Percentiles rank a stretch among this genome's conserved stretches.
These are phyloP conservation scores for Daldinia childiae DNA, from an alignment of 495 filamentous ascomycete genomes.

Conservation along the genomic window DNA sequence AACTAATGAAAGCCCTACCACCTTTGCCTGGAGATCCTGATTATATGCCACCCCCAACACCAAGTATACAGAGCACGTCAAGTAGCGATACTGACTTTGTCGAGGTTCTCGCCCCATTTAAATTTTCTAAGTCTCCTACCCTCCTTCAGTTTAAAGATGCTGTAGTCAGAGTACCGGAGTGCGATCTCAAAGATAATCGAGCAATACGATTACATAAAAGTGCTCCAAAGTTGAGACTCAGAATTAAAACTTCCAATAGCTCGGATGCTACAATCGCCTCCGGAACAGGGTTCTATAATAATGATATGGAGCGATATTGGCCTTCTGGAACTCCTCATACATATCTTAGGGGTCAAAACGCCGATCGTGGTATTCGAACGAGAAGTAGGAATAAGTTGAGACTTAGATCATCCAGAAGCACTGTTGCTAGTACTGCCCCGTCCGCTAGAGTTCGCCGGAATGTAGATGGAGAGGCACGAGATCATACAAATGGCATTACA, in stretches of 20 bases:
- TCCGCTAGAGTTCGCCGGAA: conserved; percentile 32
- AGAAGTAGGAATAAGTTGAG: conserved; percentile 40
- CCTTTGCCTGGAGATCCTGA: conserved; percentile 49
- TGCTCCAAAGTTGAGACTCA: conserved; percentile 50
- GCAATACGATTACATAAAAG: conserved; percentile 18
- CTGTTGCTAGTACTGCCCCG: conserved; percentile 25
- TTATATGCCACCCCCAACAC: conserved; percentile 35
- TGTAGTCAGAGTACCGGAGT: not conserved
- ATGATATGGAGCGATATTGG: not conserved
- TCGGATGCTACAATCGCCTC: conserved; percentile 28
- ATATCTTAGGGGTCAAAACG: conserved; percentile 4
- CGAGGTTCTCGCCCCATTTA: conserved; percentile 42
- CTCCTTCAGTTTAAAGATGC: not conserved
- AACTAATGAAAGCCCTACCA: conserved; percentile 62
- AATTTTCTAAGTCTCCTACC: conserved; percentile 19
- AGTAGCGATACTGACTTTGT: conserved; percentile 38
- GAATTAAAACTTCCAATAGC: conserved; percentile 39
- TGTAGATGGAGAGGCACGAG: conserved; percentile 5
- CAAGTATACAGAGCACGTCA: conserved; percentile 29
- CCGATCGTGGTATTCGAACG: conserved; percentile 2
- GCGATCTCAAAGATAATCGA: not conserved
- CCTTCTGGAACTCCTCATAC: conserved; percentile 3
- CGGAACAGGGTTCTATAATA: conserved; percentile 2
- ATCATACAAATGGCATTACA: conserved; percentile 21
- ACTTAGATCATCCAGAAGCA: conserved; percentile 41